A percentile compares a stretch with the other conserved stretches of the same genome.
Evolutionary conservation across 2,329 filamentous ascomycete genomes (phyloP).

Genomic region (Cladosporium oxysporum): DNA sequence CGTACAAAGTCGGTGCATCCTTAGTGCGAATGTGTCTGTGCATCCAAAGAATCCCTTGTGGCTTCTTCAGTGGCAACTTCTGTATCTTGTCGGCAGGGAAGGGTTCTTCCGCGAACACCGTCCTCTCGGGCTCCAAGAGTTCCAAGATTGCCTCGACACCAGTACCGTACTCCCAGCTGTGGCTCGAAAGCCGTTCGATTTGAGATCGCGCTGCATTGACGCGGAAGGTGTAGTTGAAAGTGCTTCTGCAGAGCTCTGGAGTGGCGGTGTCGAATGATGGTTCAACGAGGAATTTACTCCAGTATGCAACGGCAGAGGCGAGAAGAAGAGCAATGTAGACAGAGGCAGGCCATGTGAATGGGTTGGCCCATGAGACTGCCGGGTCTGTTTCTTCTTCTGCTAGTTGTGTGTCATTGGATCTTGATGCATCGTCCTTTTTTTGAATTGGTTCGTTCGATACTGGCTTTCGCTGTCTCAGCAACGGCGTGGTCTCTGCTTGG

Average conservation of each 20-base stretch:
- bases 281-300: constrained; percentile 23
- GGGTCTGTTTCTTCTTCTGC: not conserved
- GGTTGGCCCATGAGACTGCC: constrained; percentile 25
- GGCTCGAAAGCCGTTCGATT: constrained; percentile 37
- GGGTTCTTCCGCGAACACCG: constrained; percentile 41
- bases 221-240: constrained; percentile 32
- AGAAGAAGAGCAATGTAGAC: constrained; percentile 24
- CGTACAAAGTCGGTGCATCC: constrained; percentile 34
- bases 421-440: not conserved
- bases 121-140: constrained; percentile 39
- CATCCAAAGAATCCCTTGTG: constrained; percentile 40
- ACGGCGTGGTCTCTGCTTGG: constrained; percentile 11
- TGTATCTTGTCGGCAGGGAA: constrained; percentile 39
- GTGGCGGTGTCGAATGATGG: constrained; percentile 24
- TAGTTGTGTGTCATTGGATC: not conserved
- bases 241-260: constrained; percentile 27
- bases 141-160: constrained; percentile 46
- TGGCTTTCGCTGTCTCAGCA: constrained; percentile 14
- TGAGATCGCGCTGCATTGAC: constrained; percentile 32
- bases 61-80: constrained; percentile 28
- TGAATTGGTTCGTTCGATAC: not conserved
- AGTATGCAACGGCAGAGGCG: constrained; percentile 21
- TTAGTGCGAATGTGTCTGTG: constrained; percentile 37
- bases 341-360: constrained; percentile 29
- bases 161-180: constrained; percentile 47